Evolutionary conservation across 2,329 filamentous ascomycete species (phyloP).

Genomic region (Davidsoniella eucalypti): DNA sequence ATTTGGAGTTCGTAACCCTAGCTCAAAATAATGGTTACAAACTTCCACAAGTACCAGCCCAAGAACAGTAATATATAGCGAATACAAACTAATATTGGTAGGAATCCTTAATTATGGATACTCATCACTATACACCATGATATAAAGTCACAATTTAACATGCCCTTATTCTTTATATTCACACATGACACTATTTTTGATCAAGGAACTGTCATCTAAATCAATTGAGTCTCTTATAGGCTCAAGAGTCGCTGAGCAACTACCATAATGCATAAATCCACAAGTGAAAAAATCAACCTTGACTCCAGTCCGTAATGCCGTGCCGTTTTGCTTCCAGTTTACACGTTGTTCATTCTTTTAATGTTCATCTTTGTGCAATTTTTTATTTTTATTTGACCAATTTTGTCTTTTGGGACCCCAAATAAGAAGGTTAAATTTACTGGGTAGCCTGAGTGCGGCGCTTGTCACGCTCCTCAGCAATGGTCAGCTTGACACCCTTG

Average conservation of each 20-base stretch:
- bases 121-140: no score
- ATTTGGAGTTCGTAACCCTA: no score
- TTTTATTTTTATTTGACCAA: slow-evolving; percentile 6
- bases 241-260: slow-evolving; percentile 4
- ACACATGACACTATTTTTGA: not conserved
- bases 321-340: slow-evolving; percentile 5
- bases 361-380: slow-evolving; percentile 5
- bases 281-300: slow-evolving; percentile 7
- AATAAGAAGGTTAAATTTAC: slow-evolving; percentile 23
- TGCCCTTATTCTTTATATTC: no score
- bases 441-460: slow-evolving; percentile 52
- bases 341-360: slow-evolving; percentile 7
- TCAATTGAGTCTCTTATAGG: slow-evolving; percentile 6
- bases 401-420: slow-evolving; percentile 1
- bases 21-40: no score
- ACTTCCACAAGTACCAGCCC: no score
- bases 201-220: slow-evolving; percentile 6
- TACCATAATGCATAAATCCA: slow-evolving; percentile 1
- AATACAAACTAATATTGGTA: no score
- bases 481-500: slow-evolving; percentile 99
- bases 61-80: no score
- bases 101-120: no score
- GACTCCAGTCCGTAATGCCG: slow-evolving; percentile 7
- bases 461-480: slow-evolving; percentile 98
- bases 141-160: no score